Evolutionary conservation across 1,284 basidiomycete species (phyloP).

Genomic region (Serendipita sp.): DNA sequence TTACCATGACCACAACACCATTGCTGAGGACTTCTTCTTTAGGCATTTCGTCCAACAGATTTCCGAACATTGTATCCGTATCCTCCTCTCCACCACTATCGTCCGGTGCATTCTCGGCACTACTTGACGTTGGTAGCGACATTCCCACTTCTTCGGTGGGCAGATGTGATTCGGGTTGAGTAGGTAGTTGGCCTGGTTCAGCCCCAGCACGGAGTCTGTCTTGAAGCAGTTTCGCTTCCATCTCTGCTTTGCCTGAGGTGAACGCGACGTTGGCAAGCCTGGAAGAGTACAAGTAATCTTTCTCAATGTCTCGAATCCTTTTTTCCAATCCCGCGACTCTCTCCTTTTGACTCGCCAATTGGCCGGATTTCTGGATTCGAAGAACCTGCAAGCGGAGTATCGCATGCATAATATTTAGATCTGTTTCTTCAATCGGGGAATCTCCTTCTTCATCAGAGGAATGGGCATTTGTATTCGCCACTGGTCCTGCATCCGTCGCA

Average conservation of each 20-base stretch:
- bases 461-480: neutral
- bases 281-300: slow-evolving; percentile 63
- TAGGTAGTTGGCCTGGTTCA: slow-evolving; percentile 9
- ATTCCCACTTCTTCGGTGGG: neutral
- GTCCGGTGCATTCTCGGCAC: slow-evolving; percentile 16
- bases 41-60: slow-evolving; percentile 60
- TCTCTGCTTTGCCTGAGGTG: slow-evolving; percentile 39
- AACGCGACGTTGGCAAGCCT: slow-evolving; percentile 53
- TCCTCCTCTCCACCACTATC: slow-evolving; percentile 34
- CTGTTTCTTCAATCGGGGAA: slow-evolving; percentile 17
- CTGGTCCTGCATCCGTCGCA: too few relatives aligned
- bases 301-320: slow-evolving; percentile 40
- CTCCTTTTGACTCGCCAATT: slow-evolving; percentile 24
- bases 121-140: neutral
- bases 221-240: slow-evolving; percentile 36
- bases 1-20: slow-evolving; percentile 47
- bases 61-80: slow-evolving; percentile 48
- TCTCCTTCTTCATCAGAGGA: slow-evolving; percentile 15
- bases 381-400: slow-evolving; percentile 39
- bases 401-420: slow-evolving; percentile 51
- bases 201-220: slow-evolving; percentile 34
- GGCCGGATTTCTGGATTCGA: slow-evolving; percentile 24
- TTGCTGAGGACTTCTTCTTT: slow-evolving; percentile 33
- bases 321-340: slow-evolving; percentile 35
- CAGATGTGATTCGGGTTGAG: slow-evolving; percentile 8